Base-by-base conservation (phyloP, 805 yeast genomes). In the Nakazawaea ambrosiae region DNA sequence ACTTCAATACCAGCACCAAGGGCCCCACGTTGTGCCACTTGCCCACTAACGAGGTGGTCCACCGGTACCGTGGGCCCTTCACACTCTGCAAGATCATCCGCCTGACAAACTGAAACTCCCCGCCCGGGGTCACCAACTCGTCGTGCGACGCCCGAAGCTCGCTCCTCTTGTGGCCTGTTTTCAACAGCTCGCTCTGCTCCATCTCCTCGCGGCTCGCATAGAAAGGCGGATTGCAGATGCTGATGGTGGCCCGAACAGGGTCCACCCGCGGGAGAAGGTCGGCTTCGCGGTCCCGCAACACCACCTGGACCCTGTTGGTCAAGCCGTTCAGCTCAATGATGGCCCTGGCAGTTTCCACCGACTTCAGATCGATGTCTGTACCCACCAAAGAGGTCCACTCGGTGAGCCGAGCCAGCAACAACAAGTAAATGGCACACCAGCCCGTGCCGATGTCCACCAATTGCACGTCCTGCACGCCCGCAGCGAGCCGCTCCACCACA, bases 141-240 rank as follows among this genome's bases (percentile, higher is more conserved):
- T 41, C 40, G 0, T 42, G 33, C 3, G 52, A 46, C 1, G 69
- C 77, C 2, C 39, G 27, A 11, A 63, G 61, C 10, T 41, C 45
- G 23, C 36, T 37, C 2, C 37, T 26, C 11, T 14, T 25, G 4
- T 42, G 47, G 2, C 31, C 20, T 3, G 9, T 20, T 12, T 70
- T 71, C 4, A 26, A n/a, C 2, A 29, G 28, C 7, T 37, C 28
- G 12, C 50, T 49, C 3, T 33, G 27, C 4, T 41, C 36, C 47
- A 67, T 42, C 31, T 69, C 75, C 1, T 48, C 52, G 0, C 19
- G 9, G 0, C 68, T 58, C 2, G 45, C 38, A 46, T 70, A 73
- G 45, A 73, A 73, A 2, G 79, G 79, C 3, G 79, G 79, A 45
- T 73, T 73, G 47, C 78, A 72, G 49, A 73, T 58, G 5, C 62